These are phyloP conservation scores for Bassia scoparia DNA, from an alignment of 148 eudicot genomes.

Conservation along the genomic window DNA sequence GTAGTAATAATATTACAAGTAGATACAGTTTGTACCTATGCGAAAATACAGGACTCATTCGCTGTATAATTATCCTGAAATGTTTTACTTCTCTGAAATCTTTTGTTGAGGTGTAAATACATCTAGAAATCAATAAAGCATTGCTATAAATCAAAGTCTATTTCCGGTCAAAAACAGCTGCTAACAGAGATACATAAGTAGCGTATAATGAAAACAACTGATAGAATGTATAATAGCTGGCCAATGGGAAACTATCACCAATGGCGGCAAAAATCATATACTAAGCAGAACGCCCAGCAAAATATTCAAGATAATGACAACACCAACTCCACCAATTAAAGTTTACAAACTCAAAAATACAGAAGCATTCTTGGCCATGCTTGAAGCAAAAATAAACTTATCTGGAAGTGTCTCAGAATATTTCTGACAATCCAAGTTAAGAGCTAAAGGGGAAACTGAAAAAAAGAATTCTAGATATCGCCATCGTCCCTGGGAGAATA, in stretches of 20 bases:
- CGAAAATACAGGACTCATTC: neutral
- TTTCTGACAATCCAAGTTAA: conserved; percentile 8
- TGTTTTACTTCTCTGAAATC: too few species aligned
- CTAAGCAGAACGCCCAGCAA: conserved; percentile 16
- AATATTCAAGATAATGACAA: conserved; percentile 19
- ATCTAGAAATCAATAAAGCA: neutral
- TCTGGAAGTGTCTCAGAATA: conserved; percentile 20
- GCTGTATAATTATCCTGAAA: neutral
- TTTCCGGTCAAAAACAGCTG: neutral
- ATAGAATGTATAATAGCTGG: neutral
- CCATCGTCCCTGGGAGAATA: conserved; percentile 19
- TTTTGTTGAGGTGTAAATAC: conserved; percentile 17
- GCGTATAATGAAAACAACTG: neutral
- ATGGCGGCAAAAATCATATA: conserved; percentile 3
- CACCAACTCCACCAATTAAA: conserved; percentile 16
- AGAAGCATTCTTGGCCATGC: conserved; percentile 25
- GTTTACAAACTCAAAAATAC: conserved; percentile 29
- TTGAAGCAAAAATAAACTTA: conserved; percentile 22
- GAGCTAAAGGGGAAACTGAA: conserved; percentile 9
- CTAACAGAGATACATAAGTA: neutral
- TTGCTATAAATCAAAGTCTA: neutral
- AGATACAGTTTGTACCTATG: neutral
- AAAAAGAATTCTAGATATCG: conserved; percentile 27
- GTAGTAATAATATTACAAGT: neutral
- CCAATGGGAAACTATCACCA: neutral